Evolutionary conservation across 768 basidiomycete genomes (phyloP).

Genomic region (Saitozyma podzolica): DNA sequence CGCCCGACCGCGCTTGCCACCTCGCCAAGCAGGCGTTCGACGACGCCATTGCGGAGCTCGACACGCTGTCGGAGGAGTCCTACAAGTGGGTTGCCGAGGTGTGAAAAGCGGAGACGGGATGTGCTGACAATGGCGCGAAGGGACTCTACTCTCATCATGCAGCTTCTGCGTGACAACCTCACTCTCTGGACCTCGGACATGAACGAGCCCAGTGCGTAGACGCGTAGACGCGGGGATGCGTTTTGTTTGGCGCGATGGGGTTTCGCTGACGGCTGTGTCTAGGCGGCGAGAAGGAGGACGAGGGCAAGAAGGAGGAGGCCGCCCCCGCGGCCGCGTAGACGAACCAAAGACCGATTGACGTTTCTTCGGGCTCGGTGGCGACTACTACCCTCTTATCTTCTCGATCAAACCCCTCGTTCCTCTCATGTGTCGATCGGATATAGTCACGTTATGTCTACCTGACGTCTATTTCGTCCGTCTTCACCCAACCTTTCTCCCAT

Average conservation of each 20-base stretch:
- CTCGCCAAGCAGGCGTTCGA: slow-evolving; percentile 99
- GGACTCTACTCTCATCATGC: slow-evolving; percentile 90
- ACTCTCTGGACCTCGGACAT: slow-evolving; percentile 98
- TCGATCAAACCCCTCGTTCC: not conserved
- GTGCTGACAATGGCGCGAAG: slow-evolving; percentile 15
- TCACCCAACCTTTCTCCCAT: too few species aligned
- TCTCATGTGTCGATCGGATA: not conserved
- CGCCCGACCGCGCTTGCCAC: slow-evolving; percentile 96
- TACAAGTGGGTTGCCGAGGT: slow-evolving; percentile 65
- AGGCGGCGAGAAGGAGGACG: slow-evolving; percentile 28
- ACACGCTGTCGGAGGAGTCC: slow-evolving; percentile 96
- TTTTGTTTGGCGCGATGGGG: not conserved
- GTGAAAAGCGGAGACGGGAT: not conserved
- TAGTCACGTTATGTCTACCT: too few species aligned
- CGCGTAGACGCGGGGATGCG: slow-evolving; percentile 59
- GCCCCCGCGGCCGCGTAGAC: slow-evolving; percentile 34
- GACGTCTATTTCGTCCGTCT: too few species aligned
- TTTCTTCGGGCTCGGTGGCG: not conserved
- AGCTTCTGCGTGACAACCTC: slow-evolving; percentile 93
- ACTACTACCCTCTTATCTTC: not conserved
- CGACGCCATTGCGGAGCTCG: slow-evolving; percentile 97
- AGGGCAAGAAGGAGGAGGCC: slow-evolving; percentile 43
- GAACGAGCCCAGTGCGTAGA: slow-evolving; percentile 58
- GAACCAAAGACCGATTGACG: not conserved
- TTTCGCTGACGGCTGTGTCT: slow-evolving; percentile 8